Evolutionary conservation across 2,329 filamentous ascomycete species (phyloP), one percentile per base, ranked within the genome.

Genomic region (Chaetothyriales sp.): DNA sequence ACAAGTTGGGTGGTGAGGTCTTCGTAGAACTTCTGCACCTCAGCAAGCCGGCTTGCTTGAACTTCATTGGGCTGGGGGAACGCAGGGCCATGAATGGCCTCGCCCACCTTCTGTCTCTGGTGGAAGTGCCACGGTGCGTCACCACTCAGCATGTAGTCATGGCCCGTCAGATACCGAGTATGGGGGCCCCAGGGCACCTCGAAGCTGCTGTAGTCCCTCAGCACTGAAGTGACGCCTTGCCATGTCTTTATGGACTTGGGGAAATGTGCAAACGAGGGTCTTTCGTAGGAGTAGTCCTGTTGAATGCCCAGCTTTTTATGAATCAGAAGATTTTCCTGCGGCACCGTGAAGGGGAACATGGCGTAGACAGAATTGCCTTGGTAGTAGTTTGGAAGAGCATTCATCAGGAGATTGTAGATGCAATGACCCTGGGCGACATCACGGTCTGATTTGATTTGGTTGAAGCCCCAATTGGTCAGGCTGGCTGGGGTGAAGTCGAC

Each of bases 341-440:
- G 72, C 9, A 72, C 63, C 9, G 72, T 72, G 54, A 75, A 58
- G 1, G 73, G 72, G 54, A 70, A 74, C 57, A 74, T 71, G 2
- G 69, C 70, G 50, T 74, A 75, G 48, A 75, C 65, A 0, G 70
- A 74, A 53, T 72, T 66, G 0, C 68, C 68, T 22, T 67, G 64
- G 59, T 70, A 74, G 59, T 69, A 70, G 50, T 73, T 69, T 2
- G 73, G 73, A 51, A 76, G 67, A 2, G 72, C 70, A 47, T 72
- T 66, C 51, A 74, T 64, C 52, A 73, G 68, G n/a, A 75, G 64
- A 58, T 73, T 74, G 62, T 75, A 75, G 55, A 75, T 68, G 48
- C 73, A 68, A 46, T 71, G 71, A 43, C 73, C 73, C 44, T 72
- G 67, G 48, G 73, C 71, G 47, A 75, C 67, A 1, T 64, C 61